Base-by-base conservation (phyloP, 176 grass and related monocot genomes). In the Phoenix roebelenii region DNA sequence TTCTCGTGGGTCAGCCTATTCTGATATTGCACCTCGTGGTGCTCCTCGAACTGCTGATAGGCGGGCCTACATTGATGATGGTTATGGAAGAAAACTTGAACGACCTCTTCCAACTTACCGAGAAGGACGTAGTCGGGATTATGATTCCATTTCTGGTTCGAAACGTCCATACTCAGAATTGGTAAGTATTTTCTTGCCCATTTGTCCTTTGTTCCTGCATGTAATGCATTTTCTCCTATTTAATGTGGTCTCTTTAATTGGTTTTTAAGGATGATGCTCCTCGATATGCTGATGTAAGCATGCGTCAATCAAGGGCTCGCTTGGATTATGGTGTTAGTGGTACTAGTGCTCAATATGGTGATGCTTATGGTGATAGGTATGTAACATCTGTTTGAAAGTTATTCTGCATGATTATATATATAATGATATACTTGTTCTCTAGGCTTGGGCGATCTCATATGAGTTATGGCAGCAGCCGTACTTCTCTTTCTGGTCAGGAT, bases 141-240 rank as follows among this genome's bases (percentile, higher is more conserved):
- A 88, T 74, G 79, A 76, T 63, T 76, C 83, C 60, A 67, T 89
- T 23, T 73, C 80, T 79, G 81, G 85, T 74, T 89, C 84, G 59
- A 95, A 88, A 65, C 82, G 93, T 28, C 74, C 82, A 60, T 95
- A 89, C 51, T 35, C 74, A n/a, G 81, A 84, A 55, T 72, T 95
- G 66, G 85, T 88, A 57, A 74, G 75, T 57, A 53, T 20, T 19
- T 15, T 60, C 62, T 51, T 56, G 55, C 44, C 62, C 35, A 15
- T 57, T 51, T 29, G 28, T 59, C 61, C 16, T 67, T 74, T 4
- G 2, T 57, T 79, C 24, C 20, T 26, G 17, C 39, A 22, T 39
- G 10, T 44, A 58, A 61, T 57, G 10, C 68, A 52, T 20, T 28
- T 82, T 72, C 73, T 61, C 6, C 50, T 26, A 32, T n/a, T 54